Percentiles rank a stretch among this genome's conserved stretches.
These are phyloP conservation scores for Cystobasidiopsis lactophilus DNA, from an alignment of 768 basidiomycete species.

Conservation along the genomic window DNA sequence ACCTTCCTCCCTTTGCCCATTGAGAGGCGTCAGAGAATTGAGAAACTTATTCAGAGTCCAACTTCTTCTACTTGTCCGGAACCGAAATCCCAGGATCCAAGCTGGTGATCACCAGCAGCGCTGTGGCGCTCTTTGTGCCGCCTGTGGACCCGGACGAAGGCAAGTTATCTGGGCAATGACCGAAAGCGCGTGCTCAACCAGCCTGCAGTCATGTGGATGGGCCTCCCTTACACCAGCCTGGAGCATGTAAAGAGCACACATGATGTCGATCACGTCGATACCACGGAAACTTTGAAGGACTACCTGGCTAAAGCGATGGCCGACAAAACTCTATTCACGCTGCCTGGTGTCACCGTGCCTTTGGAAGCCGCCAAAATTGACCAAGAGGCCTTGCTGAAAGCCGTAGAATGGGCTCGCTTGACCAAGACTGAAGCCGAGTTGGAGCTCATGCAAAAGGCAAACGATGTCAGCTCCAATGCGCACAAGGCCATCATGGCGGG, in stretches of 20 bases:
- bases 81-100: slow-evolving; percentile 51
- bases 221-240: slow-evolving; percentile 21
- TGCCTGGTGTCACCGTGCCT: background rate
- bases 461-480: slow-evolving; percentile 64
- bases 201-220: slow-evolving; percentile 9
- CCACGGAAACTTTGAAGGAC: slow-evolving; percentile 29
- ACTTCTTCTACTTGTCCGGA: slow-evolving; percentile 29
- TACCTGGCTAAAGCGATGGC: slow-evolving; percentile 11
- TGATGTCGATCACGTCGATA: slow-evolving; percentile 29
- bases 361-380: background rate
- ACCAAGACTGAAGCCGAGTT: slow-evolving; percentile 59
- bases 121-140: slow-evolving; percentile 51
- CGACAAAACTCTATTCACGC: background rate
- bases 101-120: slow-evolving; percentile 36
- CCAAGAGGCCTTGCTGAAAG: slow-evolving; percentile 35
- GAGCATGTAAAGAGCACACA: slow-evolving; percentile 20
- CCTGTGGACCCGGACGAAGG: slow-evolving; percentile 46
- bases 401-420: slow-evolving; percentile 59
- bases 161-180: too few relatives aligned
- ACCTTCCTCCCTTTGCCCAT: background rate
- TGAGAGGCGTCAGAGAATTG: background rate
- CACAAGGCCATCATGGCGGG: slow-evolving; percentile 68
- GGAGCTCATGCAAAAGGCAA: slow-evolving; percentile 47
- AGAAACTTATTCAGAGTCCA: background rate
- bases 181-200: background rate